These are phyloP conservation scores for Gossypium bickii DNA, from an alignment of 345 rosid species.

Conservation along the genomic window DNA sequence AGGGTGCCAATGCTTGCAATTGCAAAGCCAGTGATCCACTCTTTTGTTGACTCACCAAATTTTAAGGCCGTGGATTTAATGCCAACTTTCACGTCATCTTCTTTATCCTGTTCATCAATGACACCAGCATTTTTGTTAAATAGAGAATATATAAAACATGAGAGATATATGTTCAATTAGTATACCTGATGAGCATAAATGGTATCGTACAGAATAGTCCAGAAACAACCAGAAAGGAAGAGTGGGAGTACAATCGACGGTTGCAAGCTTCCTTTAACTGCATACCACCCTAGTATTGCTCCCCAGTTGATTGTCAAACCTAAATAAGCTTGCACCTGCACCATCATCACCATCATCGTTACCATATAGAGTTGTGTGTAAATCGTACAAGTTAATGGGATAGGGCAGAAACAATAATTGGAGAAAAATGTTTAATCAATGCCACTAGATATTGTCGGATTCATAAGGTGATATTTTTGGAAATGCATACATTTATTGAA, in stretches of 20 bases:
- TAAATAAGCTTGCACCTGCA: constrained; percentile 85
- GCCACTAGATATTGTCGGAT: too few relatives aligned
- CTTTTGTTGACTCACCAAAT: constrained; percentile 78
- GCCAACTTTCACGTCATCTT: constrained; percentile 85
- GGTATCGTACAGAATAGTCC: constrained; percentile 94
- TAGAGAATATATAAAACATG: neutral
- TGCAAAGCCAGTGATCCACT: constrained; percentile 80
- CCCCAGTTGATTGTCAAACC: constrained; percentile 95
- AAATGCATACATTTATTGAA: too few relatives aligned
- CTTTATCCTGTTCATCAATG: constrained; percentile 55
- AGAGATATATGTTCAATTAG: too few relatives aligned
- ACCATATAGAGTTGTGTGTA: too few relatives aligned
- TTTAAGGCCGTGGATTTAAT: constrained; percentile 94
- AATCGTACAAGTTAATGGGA: too few relatives aligned
- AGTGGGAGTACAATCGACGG: constrained; percentile 64
- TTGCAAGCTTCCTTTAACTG: constrained; percentile 67
- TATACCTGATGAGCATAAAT: constrained; percentile 94
- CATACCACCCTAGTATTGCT: constrained; percentile 79
- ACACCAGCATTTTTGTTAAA: too few relatives aligned
- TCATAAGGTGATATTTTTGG: too few relatives aligned
- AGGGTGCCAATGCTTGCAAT: constrained; percentile 57
- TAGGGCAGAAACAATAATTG: too few relatives aligned
- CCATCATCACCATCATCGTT: neutral
- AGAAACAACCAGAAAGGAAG: constrained; percentile 62
- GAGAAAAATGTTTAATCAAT: too few relatives aligned